Evolutionary conservation across 1,284 basidiomycete species (phyloP).

Genomic region (Exobasidium cylindrosporum): DNA sequence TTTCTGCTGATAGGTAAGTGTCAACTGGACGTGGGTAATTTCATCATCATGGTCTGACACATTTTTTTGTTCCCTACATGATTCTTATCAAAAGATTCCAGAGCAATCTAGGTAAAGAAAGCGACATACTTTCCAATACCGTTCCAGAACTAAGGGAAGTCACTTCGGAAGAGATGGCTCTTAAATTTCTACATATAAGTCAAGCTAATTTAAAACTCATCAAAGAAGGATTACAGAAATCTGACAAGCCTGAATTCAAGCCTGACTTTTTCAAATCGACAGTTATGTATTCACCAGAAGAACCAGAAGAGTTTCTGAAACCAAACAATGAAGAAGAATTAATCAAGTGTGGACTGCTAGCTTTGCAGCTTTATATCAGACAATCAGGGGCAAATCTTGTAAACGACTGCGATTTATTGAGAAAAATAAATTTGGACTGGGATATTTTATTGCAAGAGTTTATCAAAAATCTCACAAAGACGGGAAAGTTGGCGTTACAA

Average conservation of each 20-base stretch:
- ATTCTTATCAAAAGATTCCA: background rate
- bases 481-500: background rate
- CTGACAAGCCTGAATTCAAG: too few relatives aligned
- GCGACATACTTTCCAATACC: background rate
- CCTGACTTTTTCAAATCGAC: too few relatives aligned
- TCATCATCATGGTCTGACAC: background rate
- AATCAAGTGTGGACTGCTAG: background rate
- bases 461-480: background rate
- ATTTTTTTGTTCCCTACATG: too few relatives aligned
- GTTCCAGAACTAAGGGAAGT: background rate
- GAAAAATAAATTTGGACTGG: background rate
- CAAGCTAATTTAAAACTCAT: background rate
- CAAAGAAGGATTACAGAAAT: too few relatives aligned
- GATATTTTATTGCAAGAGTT: background rate
- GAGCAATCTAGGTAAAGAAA: background rate
- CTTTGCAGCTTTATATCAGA: background rate
- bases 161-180: background rate
- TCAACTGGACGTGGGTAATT: background rate
- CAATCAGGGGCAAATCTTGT: background rate
- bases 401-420: too few relatives aligned
- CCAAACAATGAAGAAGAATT: background rate
- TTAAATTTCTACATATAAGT: background rate
- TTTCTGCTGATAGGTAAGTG: background rate
- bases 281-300: too few relatives aligned
- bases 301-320: background rate